phyloP scores from a whole-genome alignment of 106 monocot genomes.

The Allium fistulosum region DNA sequence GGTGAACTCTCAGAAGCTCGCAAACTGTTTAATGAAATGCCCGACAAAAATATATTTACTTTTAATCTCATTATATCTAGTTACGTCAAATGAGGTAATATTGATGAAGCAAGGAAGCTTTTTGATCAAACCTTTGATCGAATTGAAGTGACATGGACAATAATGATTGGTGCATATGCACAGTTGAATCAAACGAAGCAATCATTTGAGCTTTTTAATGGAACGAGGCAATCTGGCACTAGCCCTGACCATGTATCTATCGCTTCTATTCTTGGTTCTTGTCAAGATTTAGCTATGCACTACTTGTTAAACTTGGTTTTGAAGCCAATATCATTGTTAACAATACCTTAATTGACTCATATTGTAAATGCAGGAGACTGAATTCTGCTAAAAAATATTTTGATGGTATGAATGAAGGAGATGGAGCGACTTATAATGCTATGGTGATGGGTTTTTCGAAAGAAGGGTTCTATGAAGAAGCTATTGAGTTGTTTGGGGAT shows the following conservation, averaged over 20 bases:
- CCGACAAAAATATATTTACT: conserved; percentile 46
- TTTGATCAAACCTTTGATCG: conserved; percentile 35
- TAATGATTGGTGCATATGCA: conserved; percentile 56
- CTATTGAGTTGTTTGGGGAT: conserved; percentile 33
- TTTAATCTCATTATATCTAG: conserved; percentile 70
- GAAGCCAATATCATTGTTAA: conserved; percentile 26
- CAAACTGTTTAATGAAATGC: conserved; percentile 74
- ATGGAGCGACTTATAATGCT: conserved; percentile 69
- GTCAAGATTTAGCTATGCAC: conserved; percentile 25
- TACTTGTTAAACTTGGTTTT: conserved; percentile 40
- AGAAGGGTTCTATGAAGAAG: conserved; percentile 32
- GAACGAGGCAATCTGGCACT: conserved; percentile 30
- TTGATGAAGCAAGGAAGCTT: conserved; percentile 39
- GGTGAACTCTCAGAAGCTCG: conserved; percentile 34
- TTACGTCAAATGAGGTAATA: conserved; percentile 43
- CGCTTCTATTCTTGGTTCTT: conserved; percentile 36
- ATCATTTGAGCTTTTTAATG: conserved; percentile 38
- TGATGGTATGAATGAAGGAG: conserved; percentile 29
- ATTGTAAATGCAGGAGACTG: conserved; percentile 55
- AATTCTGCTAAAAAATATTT: conserved; percentile 26
- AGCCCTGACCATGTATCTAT: conserved; percentile 46
- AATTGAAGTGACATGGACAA: conserved; percentile 71
- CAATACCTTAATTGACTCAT: conserved; percentile 79
- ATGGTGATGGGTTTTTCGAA: conserved; percentile 67
- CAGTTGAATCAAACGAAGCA: conserved; percentile 5